These are phyloP conservation scores for Adansonia madagascariensis DNA, from an alignment of 441 rosid species.

Conservation along the genomic window DNA sequence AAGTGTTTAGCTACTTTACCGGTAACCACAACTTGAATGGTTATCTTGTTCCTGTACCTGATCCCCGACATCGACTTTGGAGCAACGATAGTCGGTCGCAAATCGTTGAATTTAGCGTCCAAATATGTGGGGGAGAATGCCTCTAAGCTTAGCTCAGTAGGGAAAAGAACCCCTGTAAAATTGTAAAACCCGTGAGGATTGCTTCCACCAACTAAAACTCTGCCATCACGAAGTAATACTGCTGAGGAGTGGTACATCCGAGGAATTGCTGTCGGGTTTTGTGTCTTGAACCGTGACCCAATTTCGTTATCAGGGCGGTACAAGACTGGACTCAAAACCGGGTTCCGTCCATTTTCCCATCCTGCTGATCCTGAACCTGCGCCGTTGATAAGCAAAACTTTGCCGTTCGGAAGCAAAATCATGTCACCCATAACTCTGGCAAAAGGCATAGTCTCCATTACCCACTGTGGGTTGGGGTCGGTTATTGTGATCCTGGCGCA, in stretches of 20 bases:
- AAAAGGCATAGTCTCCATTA: constrained; percentile 60
- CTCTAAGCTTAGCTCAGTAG: constrained; percentile 60
- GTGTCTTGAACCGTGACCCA: constrained; percentile 46
- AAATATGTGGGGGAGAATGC: constrained; percentile 56
- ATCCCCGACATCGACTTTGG: constrained; percentile 35
- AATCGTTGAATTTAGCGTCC: constrained; percentile 24
- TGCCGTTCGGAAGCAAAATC: constrained; percentile 55
- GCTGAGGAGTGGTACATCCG: constrained; percentile 67
- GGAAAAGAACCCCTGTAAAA: constrained; percentile 54
- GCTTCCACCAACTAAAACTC: constrained; percentile 63
- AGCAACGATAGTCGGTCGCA: constrained; percentile 47
- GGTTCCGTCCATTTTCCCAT: constrained; percentile 59
- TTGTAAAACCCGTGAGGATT: constrained; percentile 52
- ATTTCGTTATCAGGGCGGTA: constrained; percentile 43
- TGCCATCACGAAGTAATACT: constrained; percentile 54
- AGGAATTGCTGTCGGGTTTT: constrained; percentile 47
- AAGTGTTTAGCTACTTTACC: constrained; percentile 26
- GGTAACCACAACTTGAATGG: constrained; percentile 31
- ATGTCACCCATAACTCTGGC: constrained; percentile 67
- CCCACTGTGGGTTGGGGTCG: constrained; percentile 57
- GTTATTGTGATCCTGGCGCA: constrained; percentile 59
- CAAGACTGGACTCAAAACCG: constrained; percentile 49
- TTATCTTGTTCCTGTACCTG: constrained; percentile 27
- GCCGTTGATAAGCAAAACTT: constrained; percentile 58
- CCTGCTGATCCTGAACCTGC: constrained; percentile 54